Evolutionary conservation across 306 rosid genomes (phyloP).

Genomic region (Vachellia collinsii): DNA sequence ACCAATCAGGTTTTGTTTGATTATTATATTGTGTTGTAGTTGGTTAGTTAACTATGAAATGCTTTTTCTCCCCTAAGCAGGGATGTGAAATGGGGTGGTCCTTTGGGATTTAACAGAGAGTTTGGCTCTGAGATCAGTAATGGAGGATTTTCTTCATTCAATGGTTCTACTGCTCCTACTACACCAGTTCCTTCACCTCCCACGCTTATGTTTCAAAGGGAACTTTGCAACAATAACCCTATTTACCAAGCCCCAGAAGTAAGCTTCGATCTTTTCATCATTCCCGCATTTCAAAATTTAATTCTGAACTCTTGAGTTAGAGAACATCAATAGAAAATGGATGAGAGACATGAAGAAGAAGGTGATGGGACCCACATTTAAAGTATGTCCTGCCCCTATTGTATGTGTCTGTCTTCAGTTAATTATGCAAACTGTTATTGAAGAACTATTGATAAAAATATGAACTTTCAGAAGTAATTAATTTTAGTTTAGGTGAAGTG

Average conservation of each 20-base stretch:
- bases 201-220: conserved; percentile 35
- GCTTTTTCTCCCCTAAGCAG: conserved; percentile 29
- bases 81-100: conserved; percentile 45
- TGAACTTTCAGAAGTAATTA: background rate
- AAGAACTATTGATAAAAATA: background rate
- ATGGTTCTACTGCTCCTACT: background rate
- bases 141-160: conserved; percentile 37
- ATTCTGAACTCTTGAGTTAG: background rate
- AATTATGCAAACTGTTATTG: background rate
- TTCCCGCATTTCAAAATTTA: background rate
- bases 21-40: background rate
- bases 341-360: background rate
- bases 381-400: background rate
- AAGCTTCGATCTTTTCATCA: conserved; percentile 26
- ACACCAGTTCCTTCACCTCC: conserved; percentile 39
- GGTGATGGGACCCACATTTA: background rate
- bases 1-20: background rate
- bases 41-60: no score
- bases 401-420: background rate
- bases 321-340: background rate
- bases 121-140: conserved; percentile 32
- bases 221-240: conserved; percentile 34
- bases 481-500: background rate
- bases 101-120: conserved; percentile 42
- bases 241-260: conserved; percentile 35